Conservation (phyloP, 2,329 filamentous ascomycete genomes). For the Fusarium globosum region DNA sequence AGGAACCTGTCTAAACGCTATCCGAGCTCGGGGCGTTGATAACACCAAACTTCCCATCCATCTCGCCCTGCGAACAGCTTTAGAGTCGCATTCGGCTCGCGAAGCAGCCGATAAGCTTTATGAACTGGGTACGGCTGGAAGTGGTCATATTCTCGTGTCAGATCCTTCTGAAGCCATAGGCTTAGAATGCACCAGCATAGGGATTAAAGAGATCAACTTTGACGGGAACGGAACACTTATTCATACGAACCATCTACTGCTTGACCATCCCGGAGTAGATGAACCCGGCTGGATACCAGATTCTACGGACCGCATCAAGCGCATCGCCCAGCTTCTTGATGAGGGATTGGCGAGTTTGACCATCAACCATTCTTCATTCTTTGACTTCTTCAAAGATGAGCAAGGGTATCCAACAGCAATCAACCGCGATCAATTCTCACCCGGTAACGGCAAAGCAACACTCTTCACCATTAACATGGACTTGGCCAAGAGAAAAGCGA, state of each 20-base stretch:
- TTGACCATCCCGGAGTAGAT: conserved; percentile 25
- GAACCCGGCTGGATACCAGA: conserved; percentile 34
- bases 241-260: conserved; percentile 38
- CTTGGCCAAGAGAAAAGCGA: conserved; percentile 1
- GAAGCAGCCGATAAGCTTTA: conserved; percentile 11
- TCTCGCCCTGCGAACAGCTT: conserved; percentile 64
- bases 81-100: conserved; percentile 57
- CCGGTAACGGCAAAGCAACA: conserved; percentile 10
- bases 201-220: conserved; percentile 20
- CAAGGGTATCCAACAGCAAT: conserved; percentile 32
- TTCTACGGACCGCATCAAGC: conserved; percentile 12
- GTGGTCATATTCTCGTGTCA: conserved; percentile 34
- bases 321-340: conserved; percentile 14
- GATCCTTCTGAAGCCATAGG: conserved; percentile 31
- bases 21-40: conserved; percentile 66
- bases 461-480: conserved; percentile 40
- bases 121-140: conserved; percentile 31
- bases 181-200: conserved; percentile 38
- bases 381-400: conserved; percentile 38
- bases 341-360: background rate
- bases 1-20: conserved; percentile 70
- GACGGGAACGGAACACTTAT: conserved; percentile 10
- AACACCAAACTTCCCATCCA: conserved; percentile 65
- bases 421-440: conserved; percentile 17
- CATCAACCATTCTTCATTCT: conserved; percentile 1